Evolutionary conservation across 148 eudicot genomes (phyloP), one percentile per base, ranked within the genome.

Genomic region (Persicaria tinctoria): DNA sequence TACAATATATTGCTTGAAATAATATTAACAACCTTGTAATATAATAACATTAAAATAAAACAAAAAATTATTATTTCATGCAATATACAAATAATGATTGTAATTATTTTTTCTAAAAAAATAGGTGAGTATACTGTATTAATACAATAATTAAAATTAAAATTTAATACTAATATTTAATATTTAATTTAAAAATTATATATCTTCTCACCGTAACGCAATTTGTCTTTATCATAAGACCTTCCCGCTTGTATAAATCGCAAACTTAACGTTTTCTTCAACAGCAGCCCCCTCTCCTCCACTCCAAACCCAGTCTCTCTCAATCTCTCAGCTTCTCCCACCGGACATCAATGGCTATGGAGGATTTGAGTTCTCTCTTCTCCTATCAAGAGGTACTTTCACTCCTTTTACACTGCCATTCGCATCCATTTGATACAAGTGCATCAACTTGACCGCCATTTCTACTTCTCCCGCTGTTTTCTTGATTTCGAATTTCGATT

Each of bases 331-430:
- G 75, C 60, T 68, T 3, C 46, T 27, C 81, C 57, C 12, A n/a
- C 20, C 13, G n/a, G 27, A 70, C 9, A 51, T 16, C 60, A 60
- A 56, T 27, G 64, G 74, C 79, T 49, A 87, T 90, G 90, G 94
- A 82, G 49, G 90, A 88, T 46, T 68, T 87, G 76, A 79, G 78
- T 57, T 79, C 80, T 77, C 56, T 89, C 13, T 87, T 86, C 90
- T 73, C 72, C 68, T 82, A 83, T 76, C 88, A 83, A 75, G 92
- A 90, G 89, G 96, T 90, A 76, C 75, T 80, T 78, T 68, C 57
- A 73, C 6, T 46, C 18, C 66, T 47, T 16, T 57, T 64, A 11
- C 14, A 20, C 6, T n/a, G n/a, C 14, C 45, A 64, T 64, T 64
- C 13, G 41, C 70, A 64, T 27, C 70, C 0, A 53, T 53, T 10